Base-by-base conservation (phyloP, 208 protist species). In the Acanthamoeba lenticulata region DNA sequence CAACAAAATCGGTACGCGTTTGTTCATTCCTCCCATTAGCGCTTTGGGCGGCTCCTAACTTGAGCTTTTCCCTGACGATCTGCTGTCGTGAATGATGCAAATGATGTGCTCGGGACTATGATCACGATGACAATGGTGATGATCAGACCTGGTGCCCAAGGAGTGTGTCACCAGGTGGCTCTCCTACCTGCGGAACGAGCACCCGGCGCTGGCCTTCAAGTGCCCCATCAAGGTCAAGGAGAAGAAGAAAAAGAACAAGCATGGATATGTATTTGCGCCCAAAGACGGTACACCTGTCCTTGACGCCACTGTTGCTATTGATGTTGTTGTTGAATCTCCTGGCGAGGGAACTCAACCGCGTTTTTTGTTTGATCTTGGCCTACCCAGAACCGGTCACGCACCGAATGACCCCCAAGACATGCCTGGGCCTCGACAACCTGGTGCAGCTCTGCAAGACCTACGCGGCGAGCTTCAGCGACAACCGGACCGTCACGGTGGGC, bases 141-240 rank as follows among this genome's bases (percentile, higher is more conserved):
- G 3, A 57, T n/a, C 77, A 86, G 77, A 86, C 19, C 77, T 86
- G 27, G 77, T 86, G 77, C 77, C 77, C 24, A 86, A 86, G 77
- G 77, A 86, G 77, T 21, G 1, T 27, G 77, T 86, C 21, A 19
- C 42, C 40, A 86, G 44, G 44, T 86, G 77, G 77, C 77, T 86
- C 27, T 42, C 44, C 0, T 86, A 60, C n/a, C n/a, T 86, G 40
- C 38, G 77, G 2, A 86, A 0, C 19, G 77, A 86, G 34, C 77
- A 86, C 17, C 77, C 77, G 24, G 77, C 77, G 15, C 77, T 86
- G 42, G 77, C 77, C 5, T 86, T 86, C 77, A 86, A 86, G 45
- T 86, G 77, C 34, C 77, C 77, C 15, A 9, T 86, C n/a, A 86
- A 86, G 77, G 57, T 19, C n/a, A 86, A 86, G 77, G 77, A 47